phyloP scores from a whole-genome alignment of 192 early-diverging fungal species.

The Rhizoclosmatium sp. region DNA sequence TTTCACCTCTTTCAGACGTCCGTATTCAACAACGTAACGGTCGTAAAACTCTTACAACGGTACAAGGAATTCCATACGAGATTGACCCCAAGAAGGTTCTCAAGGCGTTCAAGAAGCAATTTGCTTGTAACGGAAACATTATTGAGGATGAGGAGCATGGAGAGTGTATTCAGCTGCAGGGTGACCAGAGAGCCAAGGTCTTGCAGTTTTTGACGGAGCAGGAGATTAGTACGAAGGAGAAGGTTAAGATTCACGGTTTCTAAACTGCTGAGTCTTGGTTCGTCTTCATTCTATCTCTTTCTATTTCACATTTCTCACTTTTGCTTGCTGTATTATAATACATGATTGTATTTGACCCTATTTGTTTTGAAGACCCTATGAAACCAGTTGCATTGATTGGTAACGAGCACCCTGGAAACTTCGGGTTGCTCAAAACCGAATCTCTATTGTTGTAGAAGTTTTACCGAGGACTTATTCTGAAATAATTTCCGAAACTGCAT shows the following conservation, averaged over 20 bases:
- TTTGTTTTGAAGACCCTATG: too few species aligned
- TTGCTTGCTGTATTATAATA: too few species aligned
- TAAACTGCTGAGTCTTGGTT: conserved; percentile 36
- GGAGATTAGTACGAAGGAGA: conserved; percentile 82
- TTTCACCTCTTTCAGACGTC: conserved; percentile 74
- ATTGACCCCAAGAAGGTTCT: conserved; percentile 90
- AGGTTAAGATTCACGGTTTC: conserved; percentile 97
- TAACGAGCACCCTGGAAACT: too few species aligned
- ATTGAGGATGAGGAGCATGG: conserved; percentile 92
- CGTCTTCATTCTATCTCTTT: too few species aligned
- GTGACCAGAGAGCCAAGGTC: conserved; percentile 91
- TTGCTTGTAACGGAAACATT: conserved; percentile 96
- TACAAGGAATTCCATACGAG: conserved; percentile 87
- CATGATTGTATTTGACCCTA: too few species aligned
- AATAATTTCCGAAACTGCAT: too few species aligned
- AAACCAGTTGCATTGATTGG: too few species aligned
- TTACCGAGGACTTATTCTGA: too few species aligned
- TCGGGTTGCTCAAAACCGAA: too few species aligned
- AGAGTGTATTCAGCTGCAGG: conserved; percentile 91
- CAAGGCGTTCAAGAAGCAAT: conserved; percentile 96
- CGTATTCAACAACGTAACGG: conserved; percentile 98
- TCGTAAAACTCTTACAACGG: conserved; percentile 95
- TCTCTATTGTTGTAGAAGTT: too few species aligned
- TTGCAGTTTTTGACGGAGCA: conserved; percentile 78
- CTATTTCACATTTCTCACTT: too few species aligned